Evolutionary conservation across 768 basidiomycete species (phyloP), one percentile per base, ranked within the genome.

Genomic region (Hygrocybe coccinea): DNA sequence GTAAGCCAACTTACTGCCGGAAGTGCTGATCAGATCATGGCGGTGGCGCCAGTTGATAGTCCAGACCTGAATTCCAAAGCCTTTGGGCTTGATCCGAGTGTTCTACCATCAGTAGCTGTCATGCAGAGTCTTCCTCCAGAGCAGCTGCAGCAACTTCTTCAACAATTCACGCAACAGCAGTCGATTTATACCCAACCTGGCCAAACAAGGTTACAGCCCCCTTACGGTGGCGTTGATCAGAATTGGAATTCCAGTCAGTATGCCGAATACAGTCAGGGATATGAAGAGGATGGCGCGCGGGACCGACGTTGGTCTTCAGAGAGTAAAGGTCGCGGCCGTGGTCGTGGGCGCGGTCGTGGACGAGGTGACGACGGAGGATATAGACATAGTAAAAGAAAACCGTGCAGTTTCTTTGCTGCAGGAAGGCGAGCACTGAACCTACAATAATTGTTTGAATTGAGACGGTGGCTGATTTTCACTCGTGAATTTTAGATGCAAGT

Each of bases 391-490:
- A 89, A 84, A 84, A 83, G 85, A 84, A 84, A 82, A 84, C 85
- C 86, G 74, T 91, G 89, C 87, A 86, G 79, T 80, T 91, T 91
- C 79, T 91, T 84, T 82, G 82, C 82, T 76, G 80, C 84, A 82
- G 89, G 89, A 89, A 91, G 89, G 89, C 87, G 84, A 91, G 89
- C 86, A 82, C 79, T 69, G 67, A 77, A 77, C 71, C 70, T 69
- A 60, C 67, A 67, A 56, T 15, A 19, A 64, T 64, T 65, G 59
- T 69, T 65, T 66, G 66, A 71, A 69, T 65, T 67, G 70, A 73
- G 68, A 68, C 63, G 56, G 67, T 67, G 65, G 66, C 74, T 78
- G 69, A 75, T 74, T 62, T 66, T 62, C 58, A 70, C 66, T 77
- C 73, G 71, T 73, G 73, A 70, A 76, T 76, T 73, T 77, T 81